Percentiles rank a stretch among this genome's conserved stretches.
These are phyloP conservation scores for Musa troglodytarum DNA, from an alignment of 176 grass and related monocot species.

Conservation along the genomic window DNA sequence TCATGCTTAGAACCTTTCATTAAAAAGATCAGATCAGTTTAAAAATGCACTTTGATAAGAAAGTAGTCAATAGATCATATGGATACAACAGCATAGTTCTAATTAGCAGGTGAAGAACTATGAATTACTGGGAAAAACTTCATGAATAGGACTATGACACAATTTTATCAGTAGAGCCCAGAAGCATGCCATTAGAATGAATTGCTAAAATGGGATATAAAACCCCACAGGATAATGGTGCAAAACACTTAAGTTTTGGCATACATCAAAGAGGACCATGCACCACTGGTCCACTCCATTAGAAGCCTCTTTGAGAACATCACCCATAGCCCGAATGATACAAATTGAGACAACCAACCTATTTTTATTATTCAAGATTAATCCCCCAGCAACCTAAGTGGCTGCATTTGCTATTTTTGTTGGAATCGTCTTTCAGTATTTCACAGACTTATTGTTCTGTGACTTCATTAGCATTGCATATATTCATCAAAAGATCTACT, in stretches of 20 bases:
- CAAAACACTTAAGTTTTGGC: not conserved
- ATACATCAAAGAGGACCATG: no score
- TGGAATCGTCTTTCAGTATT: no score
- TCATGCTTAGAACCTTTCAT: slow-evolving; percentile 95
- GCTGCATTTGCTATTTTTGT: no score
- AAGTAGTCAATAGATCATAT: not conserved
- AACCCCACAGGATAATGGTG: not conserved
- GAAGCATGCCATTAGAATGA: not conserved
- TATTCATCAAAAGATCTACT: not conserved
- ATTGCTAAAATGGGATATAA: not conserved
- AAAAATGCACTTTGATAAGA: not conserved
- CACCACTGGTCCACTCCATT: no score
- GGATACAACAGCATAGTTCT: not conserved
- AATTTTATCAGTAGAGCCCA: not conserved
- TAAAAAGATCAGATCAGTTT: not conserved
- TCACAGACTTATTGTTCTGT: no score
- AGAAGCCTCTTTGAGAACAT: no score
- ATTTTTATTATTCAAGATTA: no score
- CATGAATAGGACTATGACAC: not conserved
- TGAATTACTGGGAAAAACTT: not conserved
- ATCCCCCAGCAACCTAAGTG: no score
- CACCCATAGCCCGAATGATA: no score
- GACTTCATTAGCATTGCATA: no score
- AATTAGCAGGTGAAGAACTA: not conserved
- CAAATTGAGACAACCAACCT: no score